Conservation (phyloP, 2,329 filamentous ascomycete species). For the Penicillium sp. region DNA sequence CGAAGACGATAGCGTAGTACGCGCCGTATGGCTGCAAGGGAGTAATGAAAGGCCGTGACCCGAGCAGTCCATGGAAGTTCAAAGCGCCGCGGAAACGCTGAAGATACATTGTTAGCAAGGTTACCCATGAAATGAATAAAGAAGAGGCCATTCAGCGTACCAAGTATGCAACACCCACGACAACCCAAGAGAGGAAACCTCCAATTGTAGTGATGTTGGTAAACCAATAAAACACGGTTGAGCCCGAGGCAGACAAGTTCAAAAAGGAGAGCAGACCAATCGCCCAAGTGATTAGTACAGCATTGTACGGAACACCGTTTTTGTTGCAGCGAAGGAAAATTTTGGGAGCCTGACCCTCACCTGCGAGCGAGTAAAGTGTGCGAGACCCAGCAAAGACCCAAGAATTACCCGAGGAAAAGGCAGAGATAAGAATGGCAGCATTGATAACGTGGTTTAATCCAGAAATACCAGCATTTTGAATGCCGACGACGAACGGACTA, state of each 20-base stretch:
- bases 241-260: slow-evolving; percentile 36
- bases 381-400: slow-evolving; percentile 55
- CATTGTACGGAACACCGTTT: slow-evolving; percentile 54
- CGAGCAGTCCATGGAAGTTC: slow-evolving; percentile 45
- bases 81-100: slow-evolving; percentile 55
- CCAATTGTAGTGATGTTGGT: slow-evolving; percentile 41
- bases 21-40: slow-evolving; percentile 53
- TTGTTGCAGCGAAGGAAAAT: slow-evolving; percentile 43
- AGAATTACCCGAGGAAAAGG: slow-evolving; percentile 67
- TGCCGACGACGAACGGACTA: slow-evolving; percentile 67
- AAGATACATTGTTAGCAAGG: slow-evolving; percentile 19
- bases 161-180: slow-evolving; percentile 47
- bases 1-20: slow-evolving; percentile 50
- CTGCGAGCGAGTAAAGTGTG: slow-evolving; percentile 51
- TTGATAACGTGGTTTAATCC: slow-evolving; percentile 71
- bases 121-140: slow-evolving; percentile 34
- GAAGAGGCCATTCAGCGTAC: slow-evolving; percentile 35
- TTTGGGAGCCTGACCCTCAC: slow-evolving; percentile 38
- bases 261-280: slow-evolving; percentile 37
- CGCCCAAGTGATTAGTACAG: slow-evolving; percentile 43
- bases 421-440: slow-evolving; percentile 68
- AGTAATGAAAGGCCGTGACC: slow-evolving; percentile 51
- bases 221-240: slow-evolving; percentile 43
- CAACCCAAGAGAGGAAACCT: slow-evolving; percentile 41
- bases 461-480: slow-evolving; percentile 63